Percentiles rank a stretch among this genome's conserved stretches.
phyloP scores from a whole-genome alignment of 768 basidiomycete genomes.

The Kwoniella dejecticola region DNA sequence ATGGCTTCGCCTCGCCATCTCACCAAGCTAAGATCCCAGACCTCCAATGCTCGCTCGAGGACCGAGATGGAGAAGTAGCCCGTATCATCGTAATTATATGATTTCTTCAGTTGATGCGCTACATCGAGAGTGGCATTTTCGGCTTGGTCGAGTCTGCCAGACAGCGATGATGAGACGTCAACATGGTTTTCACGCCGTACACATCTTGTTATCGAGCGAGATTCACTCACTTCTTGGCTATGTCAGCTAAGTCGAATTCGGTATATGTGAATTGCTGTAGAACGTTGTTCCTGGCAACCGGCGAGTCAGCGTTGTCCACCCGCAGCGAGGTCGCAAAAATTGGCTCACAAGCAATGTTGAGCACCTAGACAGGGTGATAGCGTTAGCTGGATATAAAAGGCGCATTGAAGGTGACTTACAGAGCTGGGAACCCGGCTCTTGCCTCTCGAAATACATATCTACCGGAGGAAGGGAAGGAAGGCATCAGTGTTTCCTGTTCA shows the following conservation, averaged over 20 bases:
- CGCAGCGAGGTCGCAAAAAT: not conserved
- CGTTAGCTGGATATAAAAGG: not conserved
- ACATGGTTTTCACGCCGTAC: not conserved
- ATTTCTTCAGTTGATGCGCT: slow-evolving; percentile 60
- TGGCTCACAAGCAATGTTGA: slow-evolving; percentile 50
- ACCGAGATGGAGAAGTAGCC: slow-evolving; percentile 94
- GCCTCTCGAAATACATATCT: slow-evolving; percentile 51
- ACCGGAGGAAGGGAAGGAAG: not conserved
- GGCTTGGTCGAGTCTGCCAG: slow-evolving; percentile 45
- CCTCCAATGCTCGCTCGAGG: slow-evolving; percentile 67
- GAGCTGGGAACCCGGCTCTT: slow-evolving; percentile 48
- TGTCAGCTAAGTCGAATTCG: slow-evolving; percentile 53
- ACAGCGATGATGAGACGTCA: not conserved
- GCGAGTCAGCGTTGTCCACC: not conserved
- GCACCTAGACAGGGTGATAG: slow-evolving; percentile 25
- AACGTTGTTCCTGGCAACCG: slow-evolving; percentile 42
- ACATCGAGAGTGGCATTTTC: slow-evolving; percentile 54
- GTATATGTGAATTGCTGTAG: slow-evolving; percentile 51
- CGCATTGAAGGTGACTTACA: slow-evolving; percentile 29
- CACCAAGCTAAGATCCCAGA: slow-evolving; percentile 78
- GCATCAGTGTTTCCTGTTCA: not conserved
- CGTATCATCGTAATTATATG: slow-evolving; percentile 85
- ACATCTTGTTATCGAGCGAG: not conserved
- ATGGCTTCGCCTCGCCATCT: slow-evolving; percentile 84
- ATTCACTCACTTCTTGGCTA: slow-evolving; percentile 48